Conservation (phyloP, 352 stramenopile species). For the Globisporangium nagaii region DNA sequence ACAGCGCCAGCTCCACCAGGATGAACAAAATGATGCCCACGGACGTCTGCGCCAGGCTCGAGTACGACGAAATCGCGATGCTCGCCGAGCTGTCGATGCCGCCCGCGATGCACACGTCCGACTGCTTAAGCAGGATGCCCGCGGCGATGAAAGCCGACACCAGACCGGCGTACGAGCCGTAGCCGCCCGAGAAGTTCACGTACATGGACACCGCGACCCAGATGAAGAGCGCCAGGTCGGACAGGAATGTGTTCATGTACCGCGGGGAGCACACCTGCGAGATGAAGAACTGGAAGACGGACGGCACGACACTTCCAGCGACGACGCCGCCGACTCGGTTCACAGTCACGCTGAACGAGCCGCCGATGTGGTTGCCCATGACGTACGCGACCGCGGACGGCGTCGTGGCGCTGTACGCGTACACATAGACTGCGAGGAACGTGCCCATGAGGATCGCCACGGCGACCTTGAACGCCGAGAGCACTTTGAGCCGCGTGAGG, state of each 20-base stretch:
- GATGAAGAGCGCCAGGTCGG: slow-evolving; percentile 51
- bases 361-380: slow-evolving; percentile 74
- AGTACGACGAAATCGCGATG: slow-evolving; percentile 73
- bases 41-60: slow-evolving; percentile 69
- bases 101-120: slow-evolving; percentile 45
- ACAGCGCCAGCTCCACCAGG: slow-evolving; percentile 58
- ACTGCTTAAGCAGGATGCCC: slow-evolving; percentile 54
- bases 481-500: slow-evolving; percentile 31
- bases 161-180: slow-evolving; percentile 63
- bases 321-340: slow-evolving; percentile 82
- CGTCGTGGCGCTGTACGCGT: slow-evolving; percentile 62
- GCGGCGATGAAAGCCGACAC: slow-evolving; percentile 73
- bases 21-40: slow-evolving; percentile 80
- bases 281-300: slow-evolving; percentile 83
- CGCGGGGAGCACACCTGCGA: slow-evolving; percentile 49
- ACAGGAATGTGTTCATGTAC: slow-evolving; percentile 39
- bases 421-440: slow-evolving; percentile 70
- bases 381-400: slow-evolving; percentile 63
- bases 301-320: slow-evolving; percentile 75
- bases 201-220: slow-evolving; percentile 79
- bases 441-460: slow-evolving; percentile 57
- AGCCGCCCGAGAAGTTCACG: slow-evolving; percentile 59
- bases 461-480: slow-evolving; percentile 51
- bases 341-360: slow-evolving; percentile 73
- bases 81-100: slow-evolving; percentile 29